Evolutionary conservation across 768 basidiomycete genomes (phyloP).

Genomic region (Lactifluus piperatus): DNA sequence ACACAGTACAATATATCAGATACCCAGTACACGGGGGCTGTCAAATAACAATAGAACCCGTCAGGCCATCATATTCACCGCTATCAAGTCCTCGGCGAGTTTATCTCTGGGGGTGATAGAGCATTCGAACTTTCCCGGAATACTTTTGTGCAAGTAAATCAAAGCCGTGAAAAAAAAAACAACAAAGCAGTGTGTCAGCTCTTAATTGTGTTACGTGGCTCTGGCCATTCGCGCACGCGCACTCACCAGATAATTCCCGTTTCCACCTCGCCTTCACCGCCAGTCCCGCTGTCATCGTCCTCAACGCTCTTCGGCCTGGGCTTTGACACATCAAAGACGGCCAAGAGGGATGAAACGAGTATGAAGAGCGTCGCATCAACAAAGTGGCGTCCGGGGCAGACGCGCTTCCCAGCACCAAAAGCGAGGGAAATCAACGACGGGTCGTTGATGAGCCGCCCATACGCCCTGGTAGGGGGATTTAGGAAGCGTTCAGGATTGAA

Average conservation of each 20-base stretch:
- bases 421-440: neutral
- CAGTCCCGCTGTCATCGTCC: no score
- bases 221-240: neutral
- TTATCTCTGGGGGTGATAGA: constrained; percentile 3
- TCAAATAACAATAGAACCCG: neutral
- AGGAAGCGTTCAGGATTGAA: constrained; percentile 27
- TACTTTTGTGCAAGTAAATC: neutral
- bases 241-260: neutral
- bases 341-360: constrained; percentile 7
- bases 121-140: neutral
- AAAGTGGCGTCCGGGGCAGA: constrained; percentile 21
- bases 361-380: constrained; percentile 18
- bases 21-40: no score
- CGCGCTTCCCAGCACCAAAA: constrained; percentile 11
- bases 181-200: neutral
- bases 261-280: neutral
- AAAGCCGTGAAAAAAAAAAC: no score
- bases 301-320: neutral
- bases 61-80: neutral
- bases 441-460: neutral
- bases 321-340: neutral
- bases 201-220: neutral
- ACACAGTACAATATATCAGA: neutral
- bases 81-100: neutral
- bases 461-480: neutral